Base-by-base conservation (phyloP, 2,329 filamentous ascomycete species). In the Tolypocladium album region DNA sequence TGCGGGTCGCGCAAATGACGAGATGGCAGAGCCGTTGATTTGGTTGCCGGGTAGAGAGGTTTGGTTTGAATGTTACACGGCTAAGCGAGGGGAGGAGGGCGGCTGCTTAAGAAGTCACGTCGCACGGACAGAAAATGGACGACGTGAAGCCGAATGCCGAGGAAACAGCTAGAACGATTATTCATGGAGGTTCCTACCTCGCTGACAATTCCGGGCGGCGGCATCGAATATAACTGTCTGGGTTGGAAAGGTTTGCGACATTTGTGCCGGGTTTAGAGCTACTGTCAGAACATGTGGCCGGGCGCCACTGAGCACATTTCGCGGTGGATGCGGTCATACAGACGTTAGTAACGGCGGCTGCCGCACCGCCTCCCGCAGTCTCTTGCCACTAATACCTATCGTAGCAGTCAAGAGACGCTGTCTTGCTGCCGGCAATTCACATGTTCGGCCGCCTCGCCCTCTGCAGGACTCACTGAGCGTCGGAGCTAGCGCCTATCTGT, bases 141-240 rank as follows among this genome's bases (percentile, higher is more conserved):
- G 17, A n/a, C 13, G 34, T 34, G 6, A 31, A 34, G 9, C 17
- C 20, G 47, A 52, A 24, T 20, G 9, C 17, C 6, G 36, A 2
- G 27, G 31, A 53, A 36, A 9, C 27, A n/a, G 27, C 50, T 3
- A 20, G 31, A 38, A 38, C 13, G 52, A 63, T 53, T 24, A 43
- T 57, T 56, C 24, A 53, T 34, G 42, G 62, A 39, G 36, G 39
- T 40, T 61, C 60, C 55, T 65, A 45, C 52, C 55, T 62, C 9
- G 50, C 31, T 53, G 31, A 53, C 50, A 38, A 55, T 38, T 36
- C 9, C 1, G 50, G 50, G 31, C 20, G 50, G 1, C 13, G 31
- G 4, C 50, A 55, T 55, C 31, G 31, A 36, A 38, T 38, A 38
- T 38, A 55, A 55, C 20, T 20, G 31, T 17, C 27, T 31, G 47